These are phyloP conservation scores for Elongisporangium senticosum DNA, from an alignment of 352 stramenopile species.

Conservation along the genomic window DNA sequence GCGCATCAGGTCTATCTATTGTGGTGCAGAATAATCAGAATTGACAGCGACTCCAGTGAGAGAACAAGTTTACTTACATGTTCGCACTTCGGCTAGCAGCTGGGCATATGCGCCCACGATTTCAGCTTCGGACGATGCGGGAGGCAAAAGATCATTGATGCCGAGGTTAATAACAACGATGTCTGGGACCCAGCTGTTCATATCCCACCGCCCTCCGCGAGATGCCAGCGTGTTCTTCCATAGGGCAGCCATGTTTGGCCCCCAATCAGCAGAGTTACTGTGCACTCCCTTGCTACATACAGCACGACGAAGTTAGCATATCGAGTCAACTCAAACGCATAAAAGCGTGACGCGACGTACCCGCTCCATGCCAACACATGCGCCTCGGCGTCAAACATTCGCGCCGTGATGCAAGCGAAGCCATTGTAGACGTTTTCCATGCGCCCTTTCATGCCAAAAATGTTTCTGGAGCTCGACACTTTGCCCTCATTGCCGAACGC, in stretches of 20 bases:
- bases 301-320: neutral
- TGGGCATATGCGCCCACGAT: slow-evolving; percentile 73
- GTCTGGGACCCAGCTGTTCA: slow-evolving; percentile 71
- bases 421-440: slow-evolving; percentile 88
- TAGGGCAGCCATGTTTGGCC: slow-evolving; percentile 68
- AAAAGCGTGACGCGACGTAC: slow-evolving; percentile 19
- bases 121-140: slow-evolving; percentile 76
- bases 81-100: slow-evolving; percentile 71
- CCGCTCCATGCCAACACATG: slow-evolving; percentile 83
- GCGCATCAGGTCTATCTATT: slow-evolving; percentile 65
- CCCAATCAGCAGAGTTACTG: slow-evolving; percentile 82
- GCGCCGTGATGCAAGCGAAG: slow-evolving; percentile 76
- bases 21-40: neutral
- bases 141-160: slow-evolving; percentile 80
- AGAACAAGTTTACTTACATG: slow-evolving; percentile 33
- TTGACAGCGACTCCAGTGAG: neutral
- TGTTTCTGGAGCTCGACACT: slow-evolving; percentile 56
- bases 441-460: slow-evolving; percentile 83
- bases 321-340: neutral
- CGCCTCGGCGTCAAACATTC: slow-evolving; percentile 83
- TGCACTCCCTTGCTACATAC: slow-evolving; percentile 78
- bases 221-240: slow-evolving; percentile 87
- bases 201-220: slow-evolving; percentile 59
- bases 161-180: slow-evolving; percentile 84
- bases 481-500: slow-evolving; percentile 84